Base-by-base conservation (phyloP, 2,329 filamentous ascomycete genomes). In the Pestalotiopsis sp. region DNA sequence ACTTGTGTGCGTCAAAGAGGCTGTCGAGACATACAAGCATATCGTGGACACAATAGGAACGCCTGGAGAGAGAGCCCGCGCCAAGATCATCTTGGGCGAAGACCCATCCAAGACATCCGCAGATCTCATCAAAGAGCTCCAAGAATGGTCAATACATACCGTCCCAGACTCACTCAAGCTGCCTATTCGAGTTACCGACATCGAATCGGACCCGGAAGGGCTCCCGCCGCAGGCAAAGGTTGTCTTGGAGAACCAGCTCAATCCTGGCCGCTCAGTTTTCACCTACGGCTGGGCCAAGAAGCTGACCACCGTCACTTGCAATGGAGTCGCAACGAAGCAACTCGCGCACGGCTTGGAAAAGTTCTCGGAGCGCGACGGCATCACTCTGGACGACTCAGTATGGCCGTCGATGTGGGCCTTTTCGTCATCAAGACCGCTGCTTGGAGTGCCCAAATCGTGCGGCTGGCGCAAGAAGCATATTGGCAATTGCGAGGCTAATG, bases 301-400 rank as follows among this genome's bases (percentile, higher is more conserved):
- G 0, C 76, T 87, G 31, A 92, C 90, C 1, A 94, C 92, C 0
- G 80, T 95, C 65, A 93, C 91, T 3, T 91, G 90, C 70, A 94
- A 95, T 75, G 85, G 87, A 25, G 87, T 87, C 1, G 89, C 92
- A 59, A 87, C 88, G 25, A 92, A 88, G 72, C 86, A 90, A 71
- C 88, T 95, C 59, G 88, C 92, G 72, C 77, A 70, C 49, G 72
- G 69, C 12, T 67, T 78, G n/a, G 77, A 79, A 68, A 72, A 72
- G 13, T 64, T 64, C 39, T 52, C n/a, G 7, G 41, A 64, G 11
- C 39, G 38, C n/a, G 66, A 74, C 13, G 66, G 73, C 3, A 68
- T 25, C 11, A 59, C 75, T 11, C 27, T 62, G n/a, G 73, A 69
- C 13, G 67, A 66, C 13, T 27, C 74, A 31, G 56, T 69, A n/a